Evolutionary conservation across 805 yeast genomes (phyloP).

Genomic region (Crinitomyces ghanaensis): DNA sequence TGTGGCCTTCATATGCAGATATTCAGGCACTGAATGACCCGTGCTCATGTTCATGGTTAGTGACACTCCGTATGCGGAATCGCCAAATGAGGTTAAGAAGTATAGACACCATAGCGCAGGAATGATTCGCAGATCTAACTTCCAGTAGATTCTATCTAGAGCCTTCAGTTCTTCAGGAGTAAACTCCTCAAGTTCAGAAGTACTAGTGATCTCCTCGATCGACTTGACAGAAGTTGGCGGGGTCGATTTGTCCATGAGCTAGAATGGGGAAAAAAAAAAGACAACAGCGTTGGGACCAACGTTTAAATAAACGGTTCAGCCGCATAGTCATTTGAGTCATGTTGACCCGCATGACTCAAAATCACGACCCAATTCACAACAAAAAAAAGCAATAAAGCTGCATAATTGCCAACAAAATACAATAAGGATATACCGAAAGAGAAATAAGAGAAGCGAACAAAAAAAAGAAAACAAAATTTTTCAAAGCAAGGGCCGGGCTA

Average conservation of each 20-base stretch:
- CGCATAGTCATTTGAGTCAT: not conserved
- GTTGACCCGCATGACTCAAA: constrained; percentile 2
- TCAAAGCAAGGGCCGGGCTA: no score
- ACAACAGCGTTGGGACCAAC: constrained; percentile 1
- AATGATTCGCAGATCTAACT: constrained; percentile 57
- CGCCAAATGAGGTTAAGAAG: constrained; percentile 69
- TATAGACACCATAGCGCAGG: constrained; percentile 77
- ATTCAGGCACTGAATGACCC: constrained; percentile 49
- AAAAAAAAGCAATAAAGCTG: not conserved
- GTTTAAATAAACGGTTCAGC: not conserved
- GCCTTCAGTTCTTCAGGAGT: constrained; percentile 10
- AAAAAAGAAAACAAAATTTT: no score
- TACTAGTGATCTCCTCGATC: constrained; percentile 1
- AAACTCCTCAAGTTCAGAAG: constrained; percentile 3
- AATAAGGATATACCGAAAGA: no score
- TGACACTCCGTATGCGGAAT: constrained; percentile 65
- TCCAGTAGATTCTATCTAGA: constrained; percentile 33
- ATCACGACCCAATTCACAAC: no score
- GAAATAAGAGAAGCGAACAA: no score
- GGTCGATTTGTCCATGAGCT: no score
- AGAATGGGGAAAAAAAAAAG: no score
- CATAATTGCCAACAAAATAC: not conserved
- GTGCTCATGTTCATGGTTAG: constrained; percentile 60
- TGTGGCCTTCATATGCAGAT: constrained; percentile 41
- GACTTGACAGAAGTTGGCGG: constrained; percentile 1